These are phyloP conservation scores for Zizania latifolia DNA, from an alignment of 176 grass and related monocot species.

Conservation along the genomic window DNA sequence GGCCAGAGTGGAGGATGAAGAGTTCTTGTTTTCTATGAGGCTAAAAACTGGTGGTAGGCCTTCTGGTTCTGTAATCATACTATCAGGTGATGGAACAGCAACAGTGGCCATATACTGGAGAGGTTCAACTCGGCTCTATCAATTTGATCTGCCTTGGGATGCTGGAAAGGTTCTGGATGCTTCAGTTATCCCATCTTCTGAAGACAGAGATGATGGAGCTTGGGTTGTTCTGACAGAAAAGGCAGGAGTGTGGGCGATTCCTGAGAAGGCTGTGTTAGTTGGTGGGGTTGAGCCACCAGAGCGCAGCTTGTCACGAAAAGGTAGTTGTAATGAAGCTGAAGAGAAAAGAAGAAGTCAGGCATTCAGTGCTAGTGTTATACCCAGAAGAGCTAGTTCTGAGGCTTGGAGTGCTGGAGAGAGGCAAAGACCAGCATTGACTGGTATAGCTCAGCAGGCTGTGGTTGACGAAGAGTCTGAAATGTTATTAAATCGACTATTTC, in stretches of 20 bases:
- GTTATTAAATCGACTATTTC: constrained; percentile 69
- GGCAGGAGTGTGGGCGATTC: constrained; percentile 90
- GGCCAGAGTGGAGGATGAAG: constrained; percentile 80
- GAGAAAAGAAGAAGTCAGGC: constrained; percentile 71
- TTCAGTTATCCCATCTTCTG: constrained; percentile 71
- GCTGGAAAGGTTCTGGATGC: constrained; percentile 91
- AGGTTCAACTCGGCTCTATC: constrained; percentile 87
- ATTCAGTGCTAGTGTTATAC: constrained; percentile 47
- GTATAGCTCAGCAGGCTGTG: constrained; percentile 46
- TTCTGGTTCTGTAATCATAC: constrained; percentile 80
- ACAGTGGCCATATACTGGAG: constrained; percentile 86
- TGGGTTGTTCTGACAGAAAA: constrained; percentile 97
- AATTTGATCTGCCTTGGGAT: constrained; percentile 96
- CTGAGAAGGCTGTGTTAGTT: constrained; percentile 96
- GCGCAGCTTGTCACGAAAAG: constrained; percentile 93
- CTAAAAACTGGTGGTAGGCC: constrained; percentile 86
- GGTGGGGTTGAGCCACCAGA: constrained; percentile 97
- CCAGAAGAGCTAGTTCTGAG: constrained; percentile 78
- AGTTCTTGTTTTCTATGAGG: constrained; percentile 74
- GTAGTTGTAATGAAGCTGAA: constrained; percentile 86
- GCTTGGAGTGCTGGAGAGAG: constrained; percentile 75
- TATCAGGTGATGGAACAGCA: constrained; percentile 95
- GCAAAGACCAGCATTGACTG: constrained; percentile 56
- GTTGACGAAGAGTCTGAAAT: constrained; percentile 84
- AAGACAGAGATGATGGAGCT: constrained; percentile 79